These are phyloP conservation scores for Nitzschia sp. DNA, from an alignment of 108 stramenopile genomes.

Conservation along the genomic window DNA sequence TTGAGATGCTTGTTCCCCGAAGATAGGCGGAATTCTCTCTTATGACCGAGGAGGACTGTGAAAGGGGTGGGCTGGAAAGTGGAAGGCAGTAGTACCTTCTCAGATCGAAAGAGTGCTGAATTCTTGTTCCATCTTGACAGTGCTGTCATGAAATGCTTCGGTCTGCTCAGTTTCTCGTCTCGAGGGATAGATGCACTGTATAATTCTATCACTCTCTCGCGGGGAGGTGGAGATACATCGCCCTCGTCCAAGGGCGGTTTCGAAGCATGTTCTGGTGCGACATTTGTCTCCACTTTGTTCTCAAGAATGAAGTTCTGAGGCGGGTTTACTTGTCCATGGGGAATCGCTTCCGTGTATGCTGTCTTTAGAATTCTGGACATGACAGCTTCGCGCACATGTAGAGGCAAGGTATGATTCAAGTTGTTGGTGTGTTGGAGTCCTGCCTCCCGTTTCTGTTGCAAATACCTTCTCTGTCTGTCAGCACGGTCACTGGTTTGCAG, in stretches of 20 bases:
- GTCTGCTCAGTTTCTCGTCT: background rate
- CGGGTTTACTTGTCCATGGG: too few species aligned
- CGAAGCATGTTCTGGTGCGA: too few species aligned
- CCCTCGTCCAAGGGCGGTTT: too few species aligned
- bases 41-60: constrained; percentile 1
- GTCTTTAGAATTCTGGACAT: too few species aligned
- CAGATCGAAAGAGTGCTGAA: background rate
- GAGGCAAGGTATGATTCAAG: background rate
- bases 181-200: background rate
- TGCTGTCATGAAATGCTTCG: background rate
- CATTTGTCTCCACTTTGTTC: too few species aligned
- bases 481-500: too few species aligned
- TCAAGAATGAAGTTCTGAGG: too few species aligned
- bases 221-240: background rate
- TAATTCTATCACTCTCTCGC: background rate
- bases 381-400: background rate
- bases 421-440: too few species aligned
- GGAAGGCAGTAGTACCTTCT: background rate
- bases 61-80: background rate
- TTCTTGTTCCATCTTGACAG: background rate
- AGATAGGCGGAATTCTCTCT: background rate
- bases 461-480: too few species aligned
- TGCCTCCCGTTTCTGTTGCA: too few species aligned
- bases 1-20: background rate
- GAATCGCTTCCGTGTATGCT: too few species aligned